Conservation (phyloP, 495 filamentous ascomycete species). For the Aspergillus panamensis region DNA sequence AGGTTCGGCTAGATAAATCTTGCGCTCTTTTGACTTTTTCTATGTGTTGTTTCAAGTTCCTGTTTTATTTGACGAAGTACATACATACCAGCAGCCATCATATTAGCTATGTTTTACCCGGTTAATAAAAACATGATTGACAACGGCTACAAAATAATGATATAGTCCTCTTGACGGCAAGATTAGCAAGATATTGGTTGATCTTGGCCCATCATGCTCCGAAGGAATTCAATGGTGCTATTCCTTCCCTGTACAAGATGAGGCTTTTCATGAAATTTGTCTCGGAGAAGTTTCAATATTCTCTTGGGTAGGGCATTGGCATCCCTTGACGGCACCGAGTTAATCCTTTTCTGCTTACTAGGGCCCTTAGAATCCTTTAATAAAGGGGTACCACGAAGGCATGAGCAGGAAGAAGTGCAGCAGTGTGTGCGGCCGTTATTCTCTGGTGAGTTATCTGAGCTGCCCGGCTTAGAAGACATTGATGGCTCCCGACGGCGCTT, state of each 20-base stretch:
- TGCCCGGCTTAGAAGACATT: constrained; percentile 17
- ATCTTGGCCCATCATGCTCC: constrained; percentile 88
- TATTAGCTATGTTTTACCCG: too few relatives aligned
- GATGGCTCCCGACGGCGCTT: constrained; percentile 36
- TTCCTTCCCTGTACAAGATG: constrained; percentile 75
- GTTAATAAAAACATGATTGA: too few relatives aligned
- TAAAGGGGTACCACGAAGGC: constrained; percentile 20
- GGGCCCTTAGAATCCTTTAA: constrained; percentile 8
- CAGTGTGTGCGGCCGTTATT: constrained; percentile 12
- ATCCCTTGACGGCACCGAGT: constrained; percentile 32
- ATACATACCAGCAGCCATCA: too few relatives aligned
- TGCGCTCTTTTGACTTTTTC: too few relatives aligned
- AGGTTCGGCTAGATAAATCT: too few relatives aligned
- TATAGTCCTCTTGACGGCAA: constrained; percentile 75
- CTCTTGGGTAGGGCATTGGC: constrained; percentile 53
- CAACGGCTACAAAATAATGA: constrained; percentile 65
- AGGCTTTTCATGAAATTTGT: constrained; percentile 75
- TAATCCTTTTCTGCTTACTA: constrained; percentile 29
- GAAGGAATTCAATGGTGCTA: constrained; percentile 76
- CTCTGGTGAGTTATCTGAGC: constrained; percentile 22
- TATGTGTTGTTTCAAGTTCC: too few relatives aligned
- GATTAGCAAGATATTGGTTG: constrained; percentile 75
- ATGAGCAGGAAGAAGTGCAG: constrained; percentile 26
- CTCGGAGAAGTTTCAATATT: constrained; percentile 67
- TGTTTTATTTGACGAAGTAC: too few relatives aligned